A percentile compares a stretch with the other conserved stretches of the same genome.
Evolutionary conservation across 805 yeast species (phyloP).

Genomic region (Vanderwaltozyma yarrowii): DNA sequence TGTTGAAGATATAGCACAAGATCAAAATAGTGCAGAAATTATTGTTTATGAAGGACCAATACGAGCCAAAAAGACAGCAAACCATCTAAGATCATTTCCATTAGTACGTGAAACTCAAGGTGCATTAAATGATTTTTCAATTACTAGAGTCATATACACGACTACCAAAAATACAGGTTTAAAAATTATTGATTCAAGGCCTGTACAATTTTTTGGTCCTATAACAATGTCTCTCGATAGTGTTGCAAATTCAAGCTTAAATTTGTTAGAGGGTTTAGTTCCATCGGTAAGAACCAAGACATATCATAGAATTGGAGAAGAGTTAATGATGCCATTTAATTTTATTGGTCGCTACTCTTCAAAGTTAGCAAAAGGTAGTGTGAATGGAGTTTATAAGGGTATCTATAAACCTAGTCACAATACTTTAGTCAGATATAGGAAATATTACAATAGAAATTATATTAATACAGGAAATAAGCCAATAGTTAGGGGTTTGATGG

Average conservation of each 20-base stretch:
- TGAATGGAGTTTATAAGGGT: conserved; percentile 25
- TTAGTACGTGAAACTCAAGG: conserved; percentile 34
- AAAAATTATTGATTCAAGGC: not conserved
- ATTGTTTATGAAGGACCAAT: not conserved
- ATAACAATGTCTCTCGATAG: conserved; percentile 36
- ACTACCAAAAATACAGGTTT: conserved; percentile 22
- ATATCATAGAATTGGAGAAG: conserved; percentile 37
- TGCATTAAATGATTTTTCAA: conserved; percentile 28
- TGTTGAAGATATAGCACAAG: not conserved
- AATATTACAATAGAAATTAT: conserved; percentile 36
- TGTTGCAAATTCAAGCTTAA: conserved; percentile 42
- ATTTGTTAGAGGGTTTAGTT: conserved; percentile 41
- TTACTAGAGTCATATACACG: conserved; percentile 26
- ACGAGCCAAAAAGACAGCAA: conserved; percentile 22
- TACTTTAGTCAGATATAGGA: conserved; percentile 38
- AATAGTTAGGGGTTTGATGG: conserved; percentile 46
- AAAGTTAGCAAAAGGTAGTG: conserved; percentile 25
- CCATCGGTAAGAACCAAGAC: conserved; percentile 52
- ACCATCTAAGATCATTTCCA: conserved; percentile 40
- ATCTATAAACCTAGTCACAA: conserved; percentile 39
- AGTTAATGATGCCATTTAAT: conserved; percentile 42
- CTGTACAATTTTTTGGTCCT: not conserved
- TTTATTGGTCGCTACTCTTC: conserved; percentile 32
- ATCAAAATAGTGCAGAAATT: not conserved
- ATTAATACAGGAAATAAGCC: conserved; percentile 55